Evolutionary conservation across 306 rosid genomes (phyloP), one percentile per base, ranked within the genome.

Genomic region (Crotalaria pallida): DNA sequence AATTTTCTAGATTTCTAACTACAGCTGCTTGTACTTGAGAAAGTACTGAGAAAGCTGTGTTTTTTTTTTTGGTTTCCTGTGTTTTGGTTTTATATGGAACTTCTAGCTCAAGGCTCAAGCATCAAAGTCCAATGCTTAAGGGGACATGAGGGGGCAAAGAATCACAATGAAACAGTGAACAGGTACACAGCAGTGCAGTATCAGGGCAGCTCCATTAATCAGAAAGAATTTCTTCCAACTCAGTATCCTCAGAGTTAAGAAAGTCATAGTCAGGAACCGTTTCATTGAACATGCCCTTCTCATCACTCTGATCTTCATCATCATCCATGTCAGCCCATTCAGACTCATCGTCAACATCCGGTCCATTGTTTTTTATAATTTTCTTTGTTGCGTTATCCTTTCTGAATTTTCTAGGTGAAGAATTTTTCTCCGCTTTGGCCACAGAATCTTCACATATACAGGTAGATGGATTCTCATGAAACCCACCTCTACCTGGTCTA

Each of bases 401-500:
- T 48, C 84, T 89, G 51, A 58, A 64, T 61, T 87, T 91, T 86
- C 85, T 82, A 53, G 80, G 53, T 63, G 60, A 79, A 17, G 76
- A 63, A 22, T 60, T 78, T 73, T 72, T 76, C 41, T 70, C 84
- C 1, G 15, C 76, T 68, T 79, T 85, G 80, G 88, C 81, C 53
- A 34, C 69, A 21, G 89, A 74, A 86, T 86, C 91, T 84, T 87
- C 99, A 79, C 99, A 95, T 62, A 95, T 86, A 77, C 99, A 95
- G 24, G 96, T 63, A 22, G 89, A 77, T 48, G 99, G 99, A 81
- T 95, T 95, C 79, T 95, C 99, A 72, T 95, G 97, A 75, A 95
- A 95, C 72, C 87, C 96, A 10, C 99, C 99, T 85, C 97, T 88
- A 33, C 99, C 99, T 23, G 96, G 89, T 78, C 96, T 86, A 76